Conservation (phyloP, 495 filamentous ascomycete species). For the Penicillium chermesinum region DNA sequence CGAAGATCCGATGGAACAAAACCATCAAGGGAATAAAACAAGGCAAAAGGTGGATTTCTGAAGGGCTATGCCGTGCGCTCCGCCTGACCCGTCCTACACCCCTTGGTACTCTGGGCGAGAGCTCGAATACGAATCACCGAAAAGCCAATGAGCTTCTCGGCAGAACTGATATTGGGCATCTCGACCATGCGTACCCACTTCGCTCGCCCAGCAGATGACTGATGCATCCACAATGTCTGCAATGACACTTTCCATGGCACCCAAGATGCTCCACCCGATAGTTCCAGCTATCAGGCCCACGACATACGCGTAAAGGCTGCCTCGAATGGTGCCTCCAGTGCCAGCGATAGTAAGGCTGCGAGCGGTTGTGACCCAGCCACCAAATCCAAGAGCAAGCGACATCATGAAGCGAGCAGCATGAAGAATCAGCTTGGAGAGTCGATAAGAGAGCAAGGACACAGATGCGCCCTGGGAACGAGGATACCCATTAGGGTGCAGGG, state of each 20-base stretch:
- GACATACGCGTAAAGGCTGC: constrained; percentile 93
- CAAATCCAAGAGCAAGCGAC: constrained; percentile 82
- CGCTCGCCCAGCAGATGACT: constrained; percentile 90
- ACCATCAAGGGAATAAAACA: neutral
- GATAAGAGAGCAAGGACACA: constrained; percentile 61
- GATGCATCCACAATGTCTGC: constrained; percentile 88
- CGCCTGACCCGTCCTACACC: constrained; percentile 10
- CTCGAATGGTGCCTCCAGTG: constrained; percentile 51
- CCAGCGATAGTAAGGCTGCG: constrained; percentile 57
- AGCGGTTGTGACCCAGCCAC: constrained; percentile 95
- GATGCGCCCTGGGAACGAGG: constrained; percentile 35
- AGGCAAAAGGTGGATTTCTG: too few species aligned
- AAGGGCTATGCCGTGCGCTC: too few species aligned
- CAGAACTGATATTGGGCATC: constrained; percentile 82
- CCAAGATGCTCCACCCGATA: constrained; percentile 92
- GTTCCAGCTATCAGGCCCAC: constrained; percentile 85
- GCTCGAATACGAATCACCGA: constrained; percentile 49
- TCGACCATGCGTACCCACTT: constrained; percentile 60
- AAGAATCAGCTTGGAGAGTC: constrained; percentile 84
- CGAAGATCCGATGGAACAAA: too few species aligned
- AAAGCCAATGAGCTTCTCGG: constrained; percentile 77
- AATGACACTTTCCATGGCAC: constrained; percentile 91
- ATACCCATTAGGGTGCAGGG: constrained; percentile 42
- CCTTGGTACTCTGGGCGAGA: constrained; percentile 14
- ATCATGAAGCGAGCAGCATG: constrained; percentile 87